phyloP scores from a whole-genome alignment of 305 asterid species.

The Fraxinus nigra region DNA sequence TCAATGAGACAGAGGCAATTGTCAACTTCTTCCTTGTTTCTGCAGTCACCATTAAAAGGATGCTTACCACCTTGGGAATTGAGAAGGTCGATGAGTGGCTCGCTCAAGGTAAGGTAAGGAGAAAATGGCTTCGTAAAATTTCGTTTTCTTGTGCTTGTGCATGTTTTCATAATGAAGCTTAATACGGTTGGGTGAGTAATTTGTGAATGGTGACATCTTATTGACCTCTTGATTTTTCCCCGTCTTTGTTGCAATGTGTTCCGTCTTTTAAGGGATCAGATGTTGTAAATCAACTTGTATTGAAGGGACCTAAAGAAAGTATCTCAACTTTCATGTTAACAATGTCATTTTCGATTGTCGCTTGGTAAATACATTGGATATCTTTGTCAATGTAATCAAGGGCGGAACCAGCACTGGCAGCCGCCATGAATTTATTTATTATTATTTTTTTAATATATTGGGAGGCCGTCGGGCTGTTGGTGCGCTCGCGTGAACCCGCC shows the following conservation, averaged over 20 bases:
- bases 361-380: neutral
- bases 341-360: neutral
- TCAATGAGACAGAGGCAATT: constrained; percentile 73
- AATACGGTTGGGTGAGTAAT: neutral
- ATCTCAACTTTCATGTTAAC: neutral
- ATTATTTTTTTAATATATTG: too few relatives aligned
- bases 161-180: neutral
- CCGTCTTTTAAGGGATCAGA: neutral
- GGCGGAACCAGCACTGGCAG: neutral
- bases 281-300: neutral
- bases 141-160: neutral
- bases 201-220: neutral
- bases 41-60: constrained; percentile 78
- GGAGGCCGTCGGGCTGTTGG: neutral
- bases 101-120: neutral
- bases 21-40: constrained; percentile 66
- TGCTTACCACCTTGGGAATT: constrained; percentile 72
- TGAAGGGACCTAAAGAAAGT: neutral
- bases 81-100: constrained; percentile 44
- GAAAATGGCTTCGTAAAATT: neutral
- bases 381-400: neutral
- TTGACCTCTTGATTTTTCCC: neutral
- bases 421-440: neutral
- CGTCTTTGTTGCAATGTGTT: neutral
- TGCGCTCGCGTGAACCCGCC: neutral